Percentiles rank a stretch among this genome's conserved stretches.
phyloP scores from a whole-genome alignment of 139 green algal genomes.

The Auxenochlorella protothecoides region DNA sequence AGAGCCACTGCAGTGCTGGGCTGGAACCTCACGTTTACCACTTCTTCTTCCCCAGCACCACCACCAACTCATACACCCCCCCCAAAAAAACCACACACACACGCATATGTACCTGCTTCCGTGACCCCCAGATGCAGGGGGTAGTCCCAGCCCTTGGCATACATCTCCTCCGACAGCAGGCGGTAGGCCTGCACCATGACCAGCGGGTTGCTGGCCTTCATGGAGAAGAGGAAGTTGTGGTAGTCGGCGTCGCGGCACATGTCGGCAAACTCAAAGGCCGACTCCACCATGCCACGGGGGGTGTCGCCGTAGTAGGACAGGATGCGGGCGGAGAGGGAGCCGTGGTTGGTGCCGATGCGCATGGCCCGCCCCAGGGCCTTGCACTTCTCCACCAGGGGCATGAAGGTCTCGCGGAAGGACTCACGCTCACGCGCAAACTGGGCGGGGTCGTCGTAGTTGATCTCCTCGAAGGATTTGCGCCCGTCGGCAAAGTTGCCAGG shows the following conservation, averaged over 20 bases:
- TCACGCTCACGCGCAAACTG: constrained; percentile 80
- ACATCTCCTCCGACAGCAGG: constrained; percentile 88
- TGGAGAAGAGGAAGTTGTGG: constrained; percentile 99
- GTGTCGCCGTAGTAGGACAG: constrained; percentile 83
- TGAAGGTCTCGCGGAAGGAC: constrained; percentile 83
- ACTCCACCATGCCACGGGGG: constrained; percentile 80
- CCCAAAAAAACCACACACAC: not conserved
- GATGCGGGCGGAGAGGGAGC: constrained; percentile 88
- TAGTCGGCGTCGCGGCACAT: constrained; percentile 95
- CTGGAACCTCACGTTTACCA: not conserved
- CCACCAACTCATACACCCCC: not conserved
- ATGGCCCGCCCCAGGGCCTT: constrained; percentile 77
- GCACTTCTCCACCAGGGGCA: constrained; percentile 94
- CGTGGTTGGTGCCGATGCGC: constrained; percentile 99
- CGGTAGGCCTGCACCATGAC: constrained; percentile 96
- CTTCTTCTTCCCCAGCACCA: not conserved
- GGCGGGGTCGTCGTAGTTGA: constrained; percentile 83
- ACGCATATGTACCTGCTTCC: constrained; percentile 22
- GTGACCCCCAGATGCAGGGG: constrained; percentile 94
- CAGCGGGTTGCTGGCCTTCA: constrained; percentile 97
- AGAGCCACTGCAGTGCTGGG: not conserved
- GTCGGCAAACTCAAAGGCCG: constrained; percentile 92
- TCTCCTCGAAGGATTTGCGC: constrained; percentile 83
- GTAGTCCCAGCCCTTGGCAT: constrained; percentile 91
- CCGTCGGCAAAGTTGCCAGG: constrained; percentile 95